A percentile compares a stretch with the other conserved stretches of the same genome.
phyloP scores from a whole-genome alignment of 2,329 filamentous ascomycete species.

The Nigrospora sphaerica region DNA sequence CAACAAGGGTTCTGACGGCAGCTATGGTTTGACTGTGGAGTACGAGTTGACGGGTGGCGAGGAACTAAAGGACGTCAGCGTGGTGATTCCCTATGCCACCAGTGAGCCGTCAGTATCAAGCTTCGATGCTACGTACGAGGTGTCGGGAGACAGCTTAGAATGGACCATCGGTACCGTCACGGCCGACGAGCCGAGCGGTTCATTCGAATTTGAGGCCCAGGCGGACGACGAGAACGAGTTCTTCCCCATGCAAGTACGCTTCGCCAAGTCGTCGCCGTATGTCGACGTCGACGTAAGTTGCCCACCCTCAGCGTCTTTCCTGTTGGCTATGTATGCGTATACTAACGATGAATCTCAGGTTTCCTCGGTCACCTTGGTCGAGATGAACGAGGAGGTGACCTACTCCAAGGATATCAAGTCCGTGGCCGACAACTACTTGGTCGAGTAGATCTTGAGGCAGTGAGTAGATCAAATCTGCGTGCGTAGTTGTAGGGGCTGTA shows the following conservation, averaged over 20 bases:
- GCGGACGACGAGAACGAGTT: conserved; percentile 87
- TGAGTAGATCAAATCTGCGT: conserved; percentile 4
- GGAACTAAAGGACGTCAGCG: conserved; percentile 72
- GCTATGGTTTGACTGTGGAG: conserved; percentile 86
- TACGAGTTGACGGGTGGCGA: conserved; percentile 86
- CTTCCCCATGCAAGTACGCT: conserved; percentile 93
- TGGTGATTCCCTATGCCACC: conserved; percentile 79
- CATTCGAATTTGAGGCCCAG: conserved; percentile 92
- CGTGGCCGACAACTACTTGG: conserved; percentile 66
- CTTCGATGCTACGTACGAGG: conserved; percentile 91
- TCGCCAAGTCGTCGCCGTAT: conserved; percentile 79
- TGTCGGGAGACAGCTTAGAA: conserved; percentile 85
- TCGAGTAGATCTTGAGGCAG: conserved; percentile 51
- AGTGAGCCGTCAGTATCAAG: conserved; percentile 84
- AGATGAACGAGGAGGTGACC: conserved; percentile 70
- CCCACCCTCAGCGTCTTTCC: no score
- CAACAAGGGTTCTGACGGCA: conserved; percentile 74
- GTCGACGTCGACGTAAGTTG: conserved; percentile 85
- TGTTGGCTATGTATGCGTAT: no score
- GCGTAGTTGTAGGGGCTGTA: not conserved
- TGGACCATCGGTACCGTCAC: conserved; percentile 88
- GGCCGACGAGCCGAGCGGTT: conserved; percentile 72
- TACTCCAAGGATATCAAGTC: conserved; percentile 80
- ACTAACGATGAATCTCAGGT: conserved; percentile 41
- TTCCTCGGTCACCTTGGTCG: conserved; percentile 60